phyloP scores from a whole-genome alignment of 1,284 basidiomycete species.

The Porogramme epimiltina region DNA sequence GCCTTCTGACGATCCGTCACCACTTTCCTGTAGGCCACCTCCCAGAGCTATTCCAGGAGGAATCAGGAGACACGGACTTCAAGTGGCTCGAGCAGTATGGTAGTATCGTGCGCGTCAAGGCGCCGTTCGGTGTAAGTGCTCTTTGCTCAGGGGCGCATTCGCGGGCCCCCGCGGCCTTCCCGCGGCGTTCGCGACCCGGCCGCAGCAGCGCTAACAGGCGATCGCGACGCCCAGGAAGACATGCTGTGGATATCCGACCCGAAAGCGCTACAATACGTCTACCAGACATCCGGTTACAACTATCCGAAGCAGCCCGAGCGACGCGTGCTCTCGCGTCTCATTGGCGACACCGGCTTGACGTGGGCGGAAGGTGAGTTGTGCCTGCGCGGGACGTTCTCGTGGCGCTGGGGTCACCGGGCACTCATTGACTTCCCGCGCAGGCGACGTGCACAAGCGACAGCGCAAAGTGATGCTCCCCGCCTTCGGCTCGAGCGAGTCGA shows the following conservation, averaged over 20 bases:
- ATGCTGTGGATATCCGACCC: constrained; percentile 39
- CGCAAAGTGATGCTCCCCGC: constrained; percentile 45
- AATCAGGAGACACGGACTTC: constrained; percentile 52
- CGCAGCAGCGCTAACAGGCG: background rate
- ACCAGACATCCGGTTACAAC: constrained; percentile 40
- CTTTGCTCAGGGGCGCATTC: background rate
- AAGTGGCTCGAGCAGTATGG: constrained; percentile 51
- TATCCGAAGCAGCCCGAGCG: constrained; percentile 40
- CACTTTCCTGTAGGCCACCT: constrained; percentile 43
- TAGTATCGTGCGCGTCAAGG: constrained; percentile 50
- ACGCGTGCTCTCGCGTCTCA: constrained; percentile 31
- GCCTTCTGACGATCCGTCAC: background rate
- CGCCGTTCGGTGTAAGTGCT: constrained; percentile 48
- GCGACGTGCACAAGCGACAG: constrained; percentile 45
- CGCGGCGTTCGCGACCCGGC: too few species aligned
- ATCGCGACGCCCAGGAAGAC: constrained; percentile 26
- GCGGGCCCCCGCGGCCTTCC: too few species aligned
- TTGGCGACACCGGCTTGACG: constrained; percentile 38
- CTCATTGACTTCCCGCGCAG: constrained; percentile 26
- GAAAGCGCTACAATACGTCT: constrained; percentile 44
- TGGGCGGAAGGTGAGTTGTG: constrained; percentile 44
- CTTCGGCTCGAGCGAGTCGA: constrained; percentile 48
- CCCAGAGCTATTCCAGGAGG: constrained; percentile 49
- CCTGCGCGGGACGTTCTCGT: background rate
- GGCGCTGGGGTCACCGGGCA: background rate